A percentile compares a stretch with the other conserved stretches of the same genome.
These are phyloP conservation scores for Fraxinus quadrangulata DNA, from an alignment of 257 asterid genomes.

Conservation along the genomic window DNA sequence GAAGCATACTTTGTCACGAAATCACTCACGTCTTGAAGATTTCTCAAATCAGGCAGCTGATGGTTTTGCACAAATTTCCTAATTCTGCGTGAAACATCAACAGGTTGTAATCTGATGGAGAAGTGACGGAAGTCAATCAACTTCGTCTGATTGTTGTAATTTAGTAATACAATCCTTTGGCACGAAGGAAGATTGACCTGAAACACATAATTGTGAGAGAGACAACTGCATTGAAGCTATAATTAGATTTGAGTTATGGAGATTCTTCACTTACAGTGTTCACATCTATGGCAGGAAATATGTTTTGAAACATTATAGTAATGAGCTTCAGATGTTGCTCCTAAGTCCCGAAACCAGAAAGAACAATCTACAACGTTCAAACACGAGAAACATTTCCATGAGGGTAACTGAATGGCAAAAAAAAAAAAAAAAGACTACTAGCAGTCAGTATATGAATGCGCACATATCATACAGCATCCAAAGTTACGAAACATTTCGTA, in stretches of 20 bases:
- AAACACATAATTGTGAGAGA: constrained; percentile 27
- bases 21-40: constrained; percentile 88
- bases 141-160: constrained; percentile 84
- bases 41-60: constrained; percentile 81
- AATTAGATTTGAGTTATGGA: constrained; percentile 6
- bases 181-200: constrained; percentile 93
- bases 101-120: constrained; percentile 90
- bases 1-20: constrained; percentile 69
- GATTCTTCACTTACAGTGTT: constrained; percentile 66
- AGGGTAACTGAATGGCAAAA: background rate
- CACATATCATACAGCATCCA: background rate
- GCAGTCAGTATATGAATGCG: no score
- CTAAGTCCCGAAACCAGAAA: constrained; percentile 95
- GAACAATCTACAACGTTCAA: constrained; percentile 67
- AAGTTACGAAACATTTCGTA: constrained; percentile 3
- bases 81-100: constrained; percentile 83
- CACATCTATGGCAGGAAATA: constrained; percentile 90
- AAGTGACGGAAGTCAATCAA: constrained; percentile 87
- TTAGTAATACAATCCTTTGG: constrained; percentile 92
- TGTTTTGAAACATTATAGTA: constrained; percentile 88
- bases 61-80: constrained; percentile 92
- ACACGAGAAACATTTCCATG: background rate
- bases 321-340: constrained; percentile 92
- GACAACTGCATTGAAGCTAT: constrained; percentile 16
- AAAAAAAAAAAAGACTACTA: no score